Percentiles rank a stretch among this genome's conserved stretches.
phyloP scores from a whole-genome alignment of 768 basidiomycete genomes.

The Clitopilus passeckerianus region DNA sequence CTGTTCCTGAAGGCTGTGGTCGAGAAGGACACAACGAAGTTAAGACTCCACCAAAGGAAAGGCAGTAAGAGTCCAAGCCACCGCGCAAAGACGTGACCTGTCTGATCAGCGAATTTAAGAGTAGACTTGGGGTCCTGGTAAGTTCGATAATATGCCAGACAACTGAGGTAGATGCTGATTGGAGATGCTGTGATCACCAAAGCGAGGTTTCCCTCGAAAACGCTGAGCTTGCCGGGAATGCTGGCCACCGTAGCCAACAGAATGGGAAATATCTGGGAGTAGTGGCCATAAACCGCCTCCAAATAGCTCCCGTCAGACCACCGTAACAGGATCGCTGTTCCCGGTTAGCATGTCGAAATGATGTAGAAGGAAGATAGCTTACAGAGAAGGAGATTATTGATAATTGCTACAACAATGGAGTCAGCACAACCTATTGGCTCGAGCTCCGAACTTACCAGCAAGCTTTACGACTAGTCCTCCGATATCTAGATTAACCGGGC shows the following conservation, averaged over 20 bases:
- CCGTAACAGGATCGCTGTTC: slow-evolving; percentile 6
- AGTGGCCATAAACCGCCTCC: slow-evolving; percentile 9
- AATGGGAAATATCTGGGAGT: slow-evolving; percentile 13
- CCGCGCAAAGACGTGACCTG: slow-evolving; percentile 4
- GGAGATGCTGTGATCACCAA: slow-evolving; percentile 12
- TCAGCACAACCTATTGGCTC: neutral
- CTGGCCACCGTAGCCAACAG: slow-evolving; percentile 11
- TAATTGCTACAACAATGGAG: neutral
- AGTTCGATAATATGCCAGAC: neutral
- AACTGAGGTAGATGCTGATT: slow-evolving; percentile 10
- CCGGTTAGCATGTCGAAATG: neutral
- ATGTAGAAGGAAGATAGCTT: neutral
- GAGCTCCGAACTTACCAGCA: slow-evolving; percentile 6
- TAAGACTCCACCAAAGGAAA: slow-evolving; percentile 8
- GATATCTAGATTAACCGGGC: slow-evolving; percentile 11
- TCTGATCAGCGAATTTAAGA: neutral
- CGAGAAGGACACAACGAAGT: slow-evolving; percentile 12
- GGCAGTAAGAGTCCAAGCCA: slow-evolving; percentile 7
- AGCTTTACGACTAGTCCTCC: slow-evolving; percentile 12
- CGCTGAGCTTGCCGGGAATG: slow-evolving; percentile 7
- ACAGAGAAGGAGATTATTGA: slow-evolving; percentile 4
- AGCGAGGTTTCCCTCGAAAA: slow-evolving; percentile 16
- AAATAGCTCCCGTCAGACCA: slow-evolving; percentile 7
- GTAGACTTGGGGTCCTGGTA: neutral
- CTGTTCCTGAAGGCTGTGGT: slow-evolving; percentile 10